Evolutionary conservation across 83 land plant genomes (phyloP), one percentile per base, ranked within the genome.

Genomic region (Picea engelmannii): DNA sequence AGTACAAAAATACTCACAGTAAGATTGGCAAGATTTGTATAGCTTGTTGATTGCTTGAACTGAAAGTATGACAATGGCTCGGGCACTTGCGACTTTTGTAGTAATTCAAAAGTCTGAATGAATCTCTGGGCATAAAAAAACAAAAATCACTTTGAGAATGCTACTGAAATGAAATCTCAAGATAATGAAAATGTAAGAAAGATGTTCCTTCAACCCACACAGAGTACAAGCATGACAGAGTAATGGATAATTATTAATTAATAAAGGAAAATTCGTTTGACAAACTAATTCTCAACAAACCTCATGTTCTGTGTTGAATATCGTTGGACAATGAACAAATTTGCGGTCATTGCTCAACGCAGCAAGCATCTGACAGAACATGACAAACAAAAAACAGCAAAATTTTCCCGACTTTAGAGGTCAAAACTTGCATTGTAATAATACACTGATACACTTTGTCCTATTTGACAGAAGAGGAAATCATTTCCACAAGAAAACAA

Each of bases 291-390:
- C 49, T 62, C 58, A 21, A 23, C 4, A n/a, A 77, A 96, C 99
- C 99, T 98, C 99, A 5, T 93, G 86, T 78, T 98, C 99, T 11
- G 89, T 93, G 78, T 90, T 98, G 82, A 96, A 96, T 60, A 90
- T 85, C 18, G 85, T 82, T 42, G 78, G 83, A 64, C 86, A 81
- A 59, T 87, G 82, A 18, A 88, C 85, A 52, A 85, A 76, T 73
- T 85, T 89, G 80, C 68, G 81, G 81, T 93, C 98, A 66, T 89
- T 89, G 76, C 90, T 85, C 73, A 98, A 76, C 49, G 95, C 95
- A 78, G 95, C 94, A 70, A 94, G 81, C 96, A 95, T 94, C 99
- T 98, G 90, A 25, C 81, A 81, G 63, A 16, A 38, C 23, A 52
- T 23, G 10, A 62, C 74, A 20, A 40, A 64, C 15, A 21, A 18